phyloP scores from a whole-genome alignment of 1,284 basidiomycete genomes.

The Lignosus rhinocerotis region DNA sequence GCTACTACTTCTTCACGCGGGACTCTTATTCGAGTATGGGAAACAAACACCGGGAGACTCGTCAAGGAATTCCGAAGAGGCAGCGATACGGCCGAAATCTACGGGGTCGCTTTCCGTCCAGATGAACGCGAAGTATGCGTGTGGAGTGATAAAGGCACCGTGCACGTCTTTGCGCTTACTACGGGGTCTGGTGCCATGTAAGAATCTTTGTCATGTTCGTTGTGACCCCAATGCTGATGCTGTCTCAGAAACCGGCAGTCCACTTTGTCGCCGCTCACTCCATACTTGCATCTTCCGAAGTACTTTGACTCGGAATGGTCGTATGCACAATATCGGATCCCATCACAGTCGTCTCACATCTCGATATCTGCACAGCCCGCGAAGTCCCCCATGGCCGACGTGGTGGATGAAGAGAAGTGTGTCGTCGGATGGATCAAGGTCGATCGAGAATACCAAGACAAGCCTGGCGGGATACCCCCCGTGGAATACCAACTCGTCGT shows the following conservation, averaged over 20 bases:
- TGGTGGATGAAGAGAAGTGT: conserved; percentile 81
- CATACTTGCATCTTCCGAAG: conserved; percentile 83
- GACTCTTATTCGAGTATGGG: conserved; percentile 90
- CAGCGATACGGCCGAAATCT: conserved; percentile 89
- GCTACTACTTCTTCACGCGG: conserved; percentile 87
- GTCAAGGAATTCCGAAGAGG: conserved; percentile 85
- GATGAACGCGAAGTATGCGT: conserved; percentile 83
- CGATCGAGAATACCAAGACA: conserved; percentile 41
- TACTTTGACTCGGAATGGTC: conserved; percentile 95
- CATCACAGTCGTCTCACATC: conserved; percentile 78
- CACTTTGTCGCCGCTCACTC: conserved; percentile 71
- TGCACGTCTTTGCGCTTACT: conserved; percentile 85
- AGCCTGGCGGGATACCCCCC: conserved; percentile 23
- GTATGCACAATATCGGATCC: conserved; percentile 90
- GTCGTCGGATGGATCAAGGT: conserved; percentile 82
- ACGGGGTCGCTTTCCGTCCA: conserved; percentile 79
- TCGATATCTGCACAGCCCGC: conserved; percentile 62
- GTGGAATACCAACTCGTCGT: conserved; percentile 80
- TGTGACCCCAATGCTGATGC: conserved; percentile 5
- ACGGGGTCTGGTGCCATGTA: conserved; percentile 63
- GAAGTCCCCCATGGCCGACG: conserved; percentile 59
- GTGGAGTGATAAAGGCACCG: conserved; percentile 96
- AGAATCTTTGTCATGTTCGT: conserved; percentile 33
- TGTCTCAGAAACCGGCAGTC: conserved; percentile 74
- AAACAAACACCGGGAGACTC: conserved; percentile 73